These are phyloP conservation scores for Neofusicoccum sp. DNA, from an alignment of 2,329 filamentous ascomycete genomes.

Conservation along the genomic window DNA sequence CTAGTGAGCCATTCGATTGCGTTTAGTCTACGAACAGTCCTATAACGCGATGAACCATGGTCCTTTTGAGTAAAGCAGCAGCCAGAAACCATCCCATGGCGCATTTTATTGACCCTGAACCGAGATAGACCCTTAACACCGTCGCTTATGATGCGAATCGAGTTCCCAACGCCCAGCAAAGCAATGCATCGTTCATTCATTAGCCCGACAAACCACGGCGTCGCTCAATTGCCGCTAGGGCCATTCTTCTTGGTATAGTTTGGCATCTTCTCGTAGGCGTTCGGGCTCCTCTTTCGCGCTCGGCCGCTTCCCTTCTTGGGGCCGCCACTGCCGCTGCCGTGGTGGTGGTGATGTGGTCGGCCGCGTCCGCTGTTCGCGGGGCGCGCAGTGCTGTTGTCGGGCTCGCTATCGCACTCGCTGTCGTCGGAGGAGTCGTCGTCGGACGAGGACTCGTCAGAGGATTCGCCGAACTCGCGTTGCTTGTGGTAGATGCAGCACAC, in stretches of 20 bases:
- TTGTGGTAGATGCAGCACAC: constrained; percentile 99
- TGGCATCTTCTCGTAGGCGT: constrained; percentile 79
- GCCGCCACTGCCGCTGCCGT: constrained; percentile 41
- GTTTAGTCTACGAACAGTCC: neutral
- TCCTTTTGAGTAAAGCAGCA: neutral
- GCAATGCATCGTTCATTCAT: constrained; percentile 16
- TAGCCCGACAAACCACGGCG: neutral
- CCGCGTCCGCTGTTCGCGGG: constrained; percentile 36
- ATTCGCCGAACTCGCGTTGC: constrained; percentile 67
- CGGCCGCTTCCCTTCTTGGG: constrained; percentile 40
- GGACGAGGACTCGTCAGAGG: constrained; percentile 71
- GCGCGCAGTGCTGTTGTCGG: constrained; percentile 53
- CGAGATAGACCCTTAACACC: constrained; percentile 11
- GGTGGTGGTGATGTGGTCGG: constrained; percentile 27
- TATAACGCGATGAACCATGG: constrained; percentile 6
- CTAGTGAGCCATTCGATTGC: constrained; percentile 1
- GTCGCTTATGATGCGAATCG: constrained; percentile 19
- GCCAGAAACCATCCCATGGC: neutral
- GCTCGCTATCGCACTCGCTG: constrained; percentile 57
- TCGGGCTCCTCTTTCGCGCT: constrained; percentile 67
- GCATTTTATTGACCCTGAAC: neutral
- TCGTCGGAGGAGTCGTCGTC: constrained; percentile 61
- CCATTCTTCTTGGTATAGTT: constrained; percentile 36
- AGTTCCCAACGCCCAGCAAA: constrained; percentile 11
- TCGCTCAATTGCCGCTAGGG: neutral